Evolutionary conservation across 2,329 filamentous ascomycete species (phyloP).

Genomic region (Cytospora chrysosperma): DNA sequence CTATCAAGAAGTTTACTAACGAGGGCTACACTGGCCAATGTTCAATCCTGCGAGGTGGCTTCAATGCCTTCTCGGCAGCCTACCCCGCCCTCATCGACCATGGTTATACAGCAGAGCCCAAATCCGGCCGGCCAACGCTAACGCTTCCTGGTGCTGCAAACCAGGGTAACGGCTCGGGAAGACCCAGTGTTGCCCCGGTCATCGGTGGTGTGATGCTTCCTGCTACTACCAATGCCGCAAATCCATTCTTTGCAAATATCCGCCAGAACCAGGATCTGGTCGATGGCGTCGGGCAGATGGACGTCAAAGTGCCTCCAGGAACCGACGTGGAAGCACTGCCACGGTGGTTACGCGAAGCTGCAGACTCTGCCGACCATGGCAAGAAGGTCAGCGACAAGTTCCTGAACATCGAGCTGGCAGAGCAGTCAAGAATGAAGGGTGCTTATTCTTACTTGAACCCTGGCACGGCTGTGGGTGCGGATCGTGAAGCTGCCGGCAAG

Average conservation of each 20-base stretch:
- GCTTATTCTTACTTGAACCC: conserved; percentile 57
- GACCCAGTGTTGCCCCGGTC: conserved; percentile 63
- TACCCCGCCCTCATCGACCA: conserved; percentile 66
- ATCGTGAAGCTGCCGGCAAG: conserved; percentile 28
- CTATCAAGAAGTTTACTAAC: conserved; percentile 85
- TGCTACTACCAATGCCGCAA: conserved; percentile 62
- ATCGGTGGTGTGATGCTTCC: conserved; percentile 88
- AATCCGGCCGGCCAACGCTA: conserved; percentile 43
- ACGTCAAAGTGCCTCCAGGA: conserved; percentile 49
- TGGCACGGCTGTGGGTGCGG: conserved; percentile 33
- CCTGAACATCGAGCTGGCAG: conserved; percentile 75
- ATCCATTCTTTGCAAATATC: conserved; percentile 95
- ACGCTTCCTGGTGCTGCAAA: conserved; percentile 47
- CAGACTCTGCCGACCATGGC: conserved; percentile 68
- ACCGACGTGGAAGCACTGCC: conserved; percentile 58
- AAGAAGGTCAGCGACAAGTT: conserved; percentile 82
- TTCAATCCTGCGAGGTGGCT: conserved; percentile 79
- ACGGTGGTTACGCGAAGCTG: conserved; percentile 71
- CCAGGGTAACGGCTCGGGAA: conserved; percentile 41
- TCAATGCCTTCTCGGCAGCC: conserved; percentile 66
- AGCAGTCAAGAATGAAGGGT: conserved; percentile 90
- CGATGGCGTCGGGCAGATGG: conserved; percentile 83
- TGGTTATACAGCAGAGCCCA: conserved; percentile 26
- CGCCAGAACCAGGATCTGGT: conserved; percentile 95
- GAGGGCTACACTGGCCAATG: conserved; percentile 77